Percentiles rank a stretch among this genome's conserved stretches.
phyloP scores from a whole-genome alignment of 768 basidiomycete species.

The Auricularia sp. region DNA sequence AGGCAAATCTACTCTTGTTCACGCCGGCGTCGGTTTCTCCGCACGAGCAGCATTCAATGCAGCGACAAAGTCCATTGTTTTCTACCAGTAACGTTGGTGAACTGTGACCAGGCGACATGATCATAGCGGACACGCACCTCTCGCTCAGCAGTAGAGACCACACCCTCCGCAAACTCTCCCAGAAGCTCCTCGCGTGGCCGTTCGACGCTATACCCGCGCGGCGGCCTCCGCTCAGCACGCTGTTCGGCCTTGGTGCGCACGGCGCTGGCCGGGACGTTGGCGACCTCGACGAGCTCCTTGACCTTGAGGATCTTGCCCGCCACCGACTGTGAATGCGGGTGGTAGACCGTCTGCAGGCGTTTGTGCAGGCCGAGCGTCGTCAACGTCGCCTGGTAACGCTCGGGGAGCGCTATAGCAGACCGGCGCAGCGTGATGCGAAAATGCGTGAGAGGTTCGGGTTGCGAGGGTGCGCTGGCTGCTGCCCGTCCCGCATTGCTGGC shows the following conservation, averaged over 20 bases:
- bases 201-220: conserved; percentile 42
- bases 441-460: conserved; percentile 39
- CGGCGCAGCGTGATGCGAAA: conserved; percentile 84
- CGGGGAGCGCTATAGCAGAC: conserved; percentile 74
- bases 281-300: conserved; percentile 84
- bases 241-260: conserved; percentile 66
- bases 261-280: conserved; percentile 61
- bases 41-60: too few relatives aligned
- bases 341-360: conserved; percentile 78
- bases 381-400: conserved; percentile 61
- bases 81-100: too few relatives aligned
- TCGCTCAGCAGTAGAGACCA: background rate
- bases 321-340: conserved; percentile 55
- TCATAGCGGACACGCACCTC: background rate
- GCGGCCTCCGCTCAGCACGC: conserved; percentile 52
- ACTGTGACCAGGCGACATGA: too few relatives aligned
- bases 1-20: too few relatives aligned
- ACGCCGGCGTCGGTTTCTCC: too few relatives aligned
- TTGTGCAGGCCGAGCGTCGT: conserved; percentile 75
- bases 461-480: background rate
- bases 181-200: background rate
- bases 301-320: conserved; percentile 81
- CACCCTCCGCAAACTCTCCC: background rate
- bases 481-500: background rate
- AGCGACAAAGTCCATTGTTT: too few relatives aligned